Evolutionary conservation across 441 rosid genomes (phyloP).

Genomic region (Dalechampia spathulata): DNA sequence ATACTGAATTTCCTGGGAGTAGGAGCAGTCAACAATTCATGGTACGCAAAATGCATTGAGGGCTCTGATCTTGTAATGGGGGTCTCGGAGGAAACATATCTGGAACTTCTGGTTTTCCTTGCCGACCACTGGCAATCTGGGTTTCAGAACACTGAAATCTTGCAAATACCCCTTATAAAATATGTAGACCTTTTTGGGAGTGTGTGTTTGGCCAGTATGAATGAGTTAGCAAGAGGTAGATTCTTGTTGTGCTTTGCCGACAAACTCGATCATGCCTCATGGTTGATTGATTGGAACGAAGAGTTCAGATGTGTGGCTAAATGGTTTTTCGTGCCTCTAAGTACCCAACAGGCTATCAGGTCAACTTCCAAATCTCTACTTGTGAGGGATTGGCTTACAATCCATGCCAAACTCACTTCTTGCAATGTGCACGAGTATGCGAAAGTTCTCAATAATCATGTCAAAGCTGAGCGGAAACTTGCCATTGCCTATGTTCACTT

Average conservation of each 20-base stretch:
- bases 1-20: conserved; percentile 52
- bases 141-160: conserved; percentile 25
- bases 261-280: conserved; percentile 4
- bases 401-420: conserved; percentile 11
- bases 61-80: conserved; percentile 40
- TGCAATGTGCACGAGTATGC: conserved; percentile 15
- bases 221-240: conserved; percentile 1
- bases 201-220: conserved; percentile 29
- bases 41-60: conserved; percentile 56
- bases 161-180: conserved; percentile 41
- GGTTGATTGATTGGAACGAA: conserved; percentile 52
- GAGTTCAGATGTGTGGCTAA: conserved; percentile 33
- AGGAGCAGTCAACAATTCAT: conserved; percentile 27
- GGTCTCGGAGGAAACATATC: conserved; percentile 44
- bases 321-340: conserved; percentile 34
- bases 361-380: conserved; percentile 10
- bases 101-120: conserved; percentile 39
- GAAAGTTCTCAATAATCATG: conserved; percentile 23
- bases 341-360: conserved; percentile 26
- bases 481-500: conserved; percentile 45
- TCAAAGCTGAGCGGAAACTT: conserved; percentile 31
- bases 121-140: conserved; percentile 42
- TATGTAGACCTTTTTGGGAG: conserved; percentile 30
- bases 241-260: conserved; percentile 20
- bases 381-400: conserved; percentile 34